These are phyloP conservation scores for Cutaneotrichosporon spelunceum DNA, from an alignment of 1,284 basidiomycete species.

Conservation along the genomic window DNA sequence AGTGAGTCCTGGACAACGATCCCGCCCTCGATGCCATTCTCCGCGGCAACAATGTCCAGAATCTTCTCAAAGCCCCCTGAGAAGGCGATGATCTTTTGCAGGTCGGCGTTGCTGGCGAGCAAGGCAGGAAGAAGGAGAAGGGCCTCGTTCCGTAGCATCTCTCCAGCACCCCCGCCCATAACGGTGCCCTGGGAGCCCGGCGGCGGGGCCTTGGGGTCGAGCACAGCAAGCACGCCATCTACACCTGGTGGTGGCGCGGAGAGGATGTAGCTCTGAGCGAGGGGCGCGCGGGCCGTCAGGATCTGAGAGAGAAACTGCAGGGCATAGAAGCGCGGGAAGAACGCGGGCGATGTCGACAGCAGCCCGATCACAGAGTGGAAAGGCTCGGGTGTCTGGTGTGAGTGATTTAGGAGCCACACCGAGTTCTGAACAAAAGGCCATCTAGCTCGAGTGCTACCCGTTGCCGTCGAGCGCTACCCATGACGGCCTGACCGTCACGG, in stretches of 20 bases:
- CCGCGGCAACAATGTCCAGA: slow-evolving; percentile 79
- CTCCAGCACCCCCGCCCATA: slow-evolving; percentile 45
- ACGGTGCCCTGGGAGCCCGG: slow-evolving; percentile 20
- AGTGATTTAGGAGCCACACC: slow-evolving; percentile 1
- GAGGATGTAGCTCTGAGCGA: slow-evolving; percentile 84
- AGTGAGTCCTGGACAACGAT: slow-evolving; percentile 83
- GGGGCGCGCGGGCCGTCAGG: slow-evolving; percentile 71
- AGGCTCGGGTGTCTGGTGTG: slow-evolving; percentile 56
- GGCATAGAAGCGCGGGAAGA: slow-evolving; percentile 83
- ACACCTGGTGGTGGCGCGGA: slow-evolving; percentile 45
- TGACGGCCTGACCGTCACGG: too few species aligned
- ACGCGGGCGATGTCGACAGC: slow-evolving; percentile 59
- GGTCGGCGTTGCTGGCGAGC: slow-evolving; percentile 81
- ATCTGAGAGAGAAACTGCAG: slow-evolving; percentile 79
- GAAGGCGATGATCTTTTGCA: slow-evolving; percentile 96
- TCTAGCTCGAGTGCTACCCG: too few species aligned
- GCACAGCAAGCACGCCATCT: slow-evolving; percentile 47
- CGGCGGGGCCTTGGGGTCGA: slow-evolving; percentile 40
- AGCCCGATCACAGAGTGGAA: slow-evolving; percentile 74
- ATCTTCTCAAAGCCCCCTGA: slow-evolving; percentile 95
- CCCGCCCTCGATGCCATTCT: slow-evolving; percentile 90
- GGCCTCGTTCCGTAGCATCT: slow-evolving; percentile 59
- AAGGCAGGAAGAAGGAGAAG: slow-evolving; percentile 79
- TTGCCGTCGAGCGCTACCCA: too few species aligned
- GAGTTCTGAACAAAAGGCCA: too few species aligned